These are phyloP conservation scores for Microsporum audouinii DNA, from an alignment of 2,329 filamentous ascomycete species.

Conservation along the genomic window DNA sequence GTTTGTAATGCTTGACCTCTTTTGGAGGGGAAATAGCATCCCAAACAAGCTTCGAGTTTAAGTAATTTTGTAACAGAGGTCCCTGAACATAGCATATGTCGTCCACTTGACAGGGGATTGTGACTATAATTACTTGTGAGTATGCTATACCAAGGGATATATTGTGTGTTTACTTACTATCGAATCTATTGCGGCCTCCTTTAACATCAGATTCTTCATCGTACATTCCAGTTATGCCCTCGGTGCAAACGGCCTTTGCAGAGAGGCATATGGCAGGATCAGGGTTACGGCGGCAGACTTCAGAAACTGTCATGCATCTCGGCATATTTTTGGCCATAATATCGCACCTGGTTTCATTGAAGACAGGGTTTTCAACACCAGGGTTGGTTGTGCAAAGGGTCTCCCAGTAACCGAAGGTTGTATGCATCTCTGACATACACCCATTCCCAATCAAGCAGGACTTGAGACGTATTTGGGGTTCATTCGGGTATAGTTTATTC, in stretches of 20 bases:
- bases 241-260: conserved; percentile 28
- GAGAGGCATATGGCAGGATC: conserved; percentile 34
- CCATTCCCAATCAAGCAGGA: conserved; percentile 38
- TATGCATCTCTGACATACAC: conserved; percentile 31
- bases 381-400: conserved; percentile 36
- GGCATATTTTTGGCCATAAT: conserved; percentile 36
- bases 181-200: conserved; percentile 35
- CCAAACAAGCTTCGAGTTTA: conserved; percentile 25
- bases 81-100: conserved; percentile 17
- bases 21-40: conserved; percentile 25
- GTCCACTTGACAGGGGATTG: not conserved
- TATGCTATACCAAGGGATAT: not conserved
- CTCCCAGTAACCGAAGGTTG: conserved; percentile 35
- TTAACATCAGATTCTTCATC: conserved; percentile 29
- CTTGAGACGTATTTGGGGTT: conserved; percentile 19
- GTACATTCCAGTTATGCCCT: conserved; percentile 31
- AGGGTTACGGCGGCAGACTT: conserved; percentile 30
- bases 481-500: not conserved
- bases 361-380: conserved; percentile 20
- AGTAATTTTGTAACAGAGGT: conserved; percentile 21
- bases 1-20: conserved; percentile 24
- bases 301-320: conserved; percentile 31
- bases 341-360: conserved; percentile 3
- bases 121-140: not conserved
- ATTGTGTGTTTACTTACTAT: conserved; percentile 19